Conservation (phyloP, 176 grass and related monocot genomes). For the Musa schizocarpa region DNA sequence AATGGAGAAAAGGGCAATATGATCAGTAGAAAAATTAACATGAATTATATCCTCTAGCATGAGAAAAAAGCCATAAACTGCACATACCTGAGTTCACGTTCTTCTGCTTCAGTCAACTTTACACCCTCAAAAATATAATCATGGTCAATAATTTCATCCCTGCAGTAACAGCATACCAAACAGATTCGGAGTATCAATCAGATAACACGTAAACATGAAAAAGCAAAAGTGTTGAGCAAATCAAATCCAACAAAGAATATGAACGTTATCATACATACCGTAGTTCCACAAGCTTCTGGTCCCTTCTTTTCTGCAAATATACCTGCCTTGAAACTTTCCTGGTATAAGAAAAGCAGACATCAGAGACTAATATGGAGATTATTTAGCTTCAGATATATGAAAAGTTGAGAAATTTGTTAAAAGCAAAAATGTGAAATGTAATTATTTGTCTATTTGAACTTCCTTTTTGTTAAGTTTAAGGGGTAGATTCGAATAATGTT, state of each 20-base stretch:
- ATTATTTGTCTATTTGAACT: background rate
- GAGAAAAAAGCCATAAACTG: background rate
- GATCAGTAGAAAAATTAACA: slow-evolving; percentile 7
- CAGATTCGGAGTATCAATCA: slow-evolving; percentile 11
- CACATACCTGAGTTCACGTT: slow-evolving; percentile 61
- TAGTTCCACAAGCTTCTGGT: slow-evolving; percentile 88
- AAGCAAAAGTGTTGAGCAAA: background rate
- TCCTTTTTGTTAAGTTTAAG: background rate
- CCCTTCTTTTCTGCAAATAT: slow-evolving; percentile 76
- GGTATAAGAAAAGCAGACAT: slow-evolving; percentile 13
- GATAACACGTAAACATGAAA: slow-evolving; percentile 4
- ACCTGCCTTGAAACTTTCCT: slow-evolving; percentile 83
- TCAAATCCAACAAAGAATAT: slow-evolving; percentile 4
- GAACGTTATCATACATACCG: slow-evolving; percentile 36
- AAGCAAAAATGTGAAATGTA: background rate
- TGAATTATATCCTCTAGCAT: background rate
- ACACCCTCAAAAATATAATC: slow-evolving; percentile 81
- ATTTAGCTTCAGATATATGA: background rate
- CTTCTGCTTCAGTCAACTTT: slow-evolving; percentile 69
- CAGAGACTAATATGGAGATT: slow-evolving; percentile 4
- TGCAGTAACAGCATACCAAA: slow-evolving; percentile 26
- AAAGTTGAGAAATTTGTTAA: background rate
- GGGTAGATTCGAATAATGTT: background rate
- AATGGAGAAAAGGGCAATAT: background rate
- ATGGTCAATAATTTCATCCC: slow-evolving; percentile 86